A percentile compares a stretch with the other conserved stretches of the same genome.
phyloP scores from a whole-genome alignment of 345 rosid species.

The Laguncularia racemosa region DNA sequence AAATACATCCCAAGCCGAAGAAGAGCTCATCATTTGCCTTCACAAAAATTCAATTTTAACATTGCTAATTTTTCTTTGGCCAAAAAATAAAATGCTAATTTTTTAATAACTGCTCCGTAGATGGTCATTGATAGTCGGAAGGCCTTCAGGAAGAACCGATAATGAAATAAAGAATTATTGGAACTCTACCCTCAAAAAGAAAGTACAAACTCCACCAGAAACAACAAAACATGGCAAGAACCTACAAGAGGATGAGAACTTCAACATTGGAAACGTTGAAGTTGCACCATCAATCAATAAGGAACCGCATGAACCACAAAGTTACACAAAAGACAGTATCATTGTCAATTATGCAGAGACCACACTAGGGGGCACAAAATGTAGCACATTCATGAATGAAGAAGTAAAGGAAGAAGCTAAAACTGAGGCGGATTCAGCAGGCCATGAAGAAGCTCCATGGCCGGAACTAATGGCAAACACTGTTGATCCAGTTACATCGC shows the following conservation, averaged over 20 bases:
- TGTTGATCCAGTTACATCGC: too few species aligned
- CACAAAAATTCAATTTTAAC: neutral
- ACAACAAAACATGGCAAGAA: neutral
- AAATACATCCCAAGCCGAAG: conserved; percentile 16
- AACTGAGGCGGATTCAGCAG: neutral
- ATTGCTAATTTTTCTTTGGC: too few species aligned
- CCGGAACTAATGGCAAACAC: too few species aligned
- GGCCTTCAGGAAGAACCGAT: conserved; percentile 17
- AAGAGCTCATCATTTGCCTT: conserved; percentile 19
- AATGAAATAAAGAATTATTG: conserved; percentile 17
- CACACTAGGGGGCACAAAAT: too few species aligned
- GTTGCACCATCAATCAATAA: too few species aligned
- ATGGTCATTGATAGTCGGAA: conserved; percentile 13
- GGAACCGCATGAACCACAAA: too few species aligned
- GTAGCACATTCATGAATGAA: neutral
- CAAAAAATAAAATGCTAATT: too few species aligned
- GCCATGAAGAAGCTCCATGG: too few species aligned
- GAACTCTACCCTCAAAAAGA: conserved; percentile 9
- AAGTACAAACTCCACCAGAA: neutral
- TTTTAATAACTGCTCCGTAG: neutral
- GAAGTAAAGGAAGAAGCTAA: neutral
- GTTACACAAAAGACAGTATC: too few species aligned
- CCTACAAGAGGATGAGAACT: neutral
- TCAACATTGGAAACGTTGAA: neutral
- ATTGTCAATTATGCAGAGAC: too few species aligned